Base-by-base conservation (phyloP, 176 grass and related monocot genomes). In the Thalia dealbata region DNA sequence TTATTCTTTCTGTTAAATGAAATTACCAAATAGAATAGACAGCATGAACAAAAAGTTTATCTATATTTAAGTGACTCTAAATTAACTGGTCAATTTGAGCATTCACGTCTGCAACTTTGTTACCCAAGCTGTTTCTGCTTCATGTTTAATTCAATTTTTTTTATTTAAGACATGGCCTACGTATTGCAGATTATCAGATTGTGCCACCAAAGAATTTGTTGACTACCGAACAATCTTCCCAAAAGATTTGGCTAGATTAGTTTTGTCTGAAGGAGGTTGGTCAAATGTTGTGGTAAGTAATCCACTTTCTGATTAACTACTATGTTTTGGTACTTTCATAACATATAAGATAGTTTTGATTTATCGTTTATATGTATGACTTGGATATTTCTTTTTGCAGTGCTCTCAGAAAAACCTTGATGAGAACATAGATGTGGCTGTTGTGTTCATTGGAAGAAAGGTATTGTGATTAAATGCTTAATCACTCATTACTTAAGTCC, bases 241-340 rank as follows among this genome's bases (percentile, higher is more conserved):
- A 13, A 84, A 79, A 67, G 82, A 74, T 67, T 84, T 93, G 76
- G 87, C 79, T 51, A 86, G 90, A 74, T 88, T 67, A 68, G 83
- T 97, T 79, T 76, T 97, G 78, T 72, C 88, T 24, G 87, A 97
- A 81, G 95, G 87, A 82, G 95, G 90, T 60, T 97, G 87, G 90
- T 97, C 90, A 76, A 84, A 88, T 28, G 69, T 97, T 48, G 81
- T 92, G 69, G 95, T 97, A 70, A 91, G 87, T 84, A 59, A 52
- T 13, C 45, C 32, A 35, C 71, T 46, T 52, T 43, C 48, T 65
- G 41, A 25, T 61, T 23, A 35, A 71, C 76, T 82, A 48, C 62
- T 54, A 41, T 35, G 72, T 63, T 21, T 67, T 75, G 38, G 60
- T 41, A 5, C 82, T 45, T 72, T 44, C 38, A 62, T 11, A 71